Percentiles rank a stretch among this genome's conserved stretches.
phyloP scores from a whole-genome alignment of 805 yeast genomes.

The Saturnispora mendoncae region DNA sequence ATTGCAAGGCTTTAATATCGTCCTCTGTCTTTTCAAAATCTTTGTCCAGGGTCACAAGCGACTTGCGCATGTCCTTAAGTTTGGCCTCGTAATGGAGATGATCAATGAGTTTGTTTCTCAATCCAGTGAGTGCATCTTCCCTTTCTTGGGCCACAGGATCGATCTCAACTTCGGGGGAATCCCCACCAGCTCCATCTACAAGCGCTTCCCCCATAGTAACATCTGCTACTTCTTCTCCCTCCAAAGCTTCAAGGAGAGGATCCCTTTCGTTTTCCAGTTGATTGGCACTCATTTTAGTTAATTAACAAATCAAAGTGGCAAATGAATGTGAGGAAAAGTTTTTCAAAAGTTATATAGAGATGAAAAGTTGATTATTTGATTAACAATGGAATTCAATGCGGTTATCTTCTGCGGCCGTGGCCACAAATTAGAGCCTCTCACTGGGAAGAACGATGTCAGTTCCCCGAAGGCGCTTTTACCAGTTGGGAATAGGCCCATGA shows the following conservation, averaged over 20 bases:
- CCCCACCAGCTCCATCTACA: not conserved
- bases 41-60: slow-evolving; percentile 75
- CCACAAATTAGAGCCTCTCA: slow-evolving; percentile 59
- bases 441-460: slow-evolving; percentile 53
- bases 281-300: not conserved
- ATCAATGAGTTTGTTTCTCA: slow-evolving; percentile 79
- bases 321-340: too few species aligned
- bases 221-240: not conserved
- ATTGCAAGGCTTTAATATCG: slow-evolving; percentile 93
- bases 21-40: slow-evolving; percentile 90
- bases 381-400: slow-evolving; percentile 82
- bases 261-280: not conserved
- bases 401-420: slow-evolving; percentile 87
- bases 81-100: slow-evolving; percentile 93
- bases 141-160: slow-evolving; percentile 30
- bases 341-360: too few species aligned
- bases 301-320: not conserved
- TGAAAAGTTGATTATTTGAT: not conserved
- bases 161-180: not conserved
- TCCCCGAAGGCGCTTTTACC: slow-evolving; percentile 81
- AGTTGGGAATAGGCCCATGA: slow-evolving; percentile 81
- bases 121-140: slow-evolving; percentile 64
- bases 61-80: slow-evolving; percentile 71
- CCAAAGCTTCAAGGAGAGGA: not conserved
- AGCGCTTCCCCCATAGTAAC: not conserved